Conservation (phyloP, 129 eudicot species). For the Rutidosis leptorrhynchoides region DNA sequence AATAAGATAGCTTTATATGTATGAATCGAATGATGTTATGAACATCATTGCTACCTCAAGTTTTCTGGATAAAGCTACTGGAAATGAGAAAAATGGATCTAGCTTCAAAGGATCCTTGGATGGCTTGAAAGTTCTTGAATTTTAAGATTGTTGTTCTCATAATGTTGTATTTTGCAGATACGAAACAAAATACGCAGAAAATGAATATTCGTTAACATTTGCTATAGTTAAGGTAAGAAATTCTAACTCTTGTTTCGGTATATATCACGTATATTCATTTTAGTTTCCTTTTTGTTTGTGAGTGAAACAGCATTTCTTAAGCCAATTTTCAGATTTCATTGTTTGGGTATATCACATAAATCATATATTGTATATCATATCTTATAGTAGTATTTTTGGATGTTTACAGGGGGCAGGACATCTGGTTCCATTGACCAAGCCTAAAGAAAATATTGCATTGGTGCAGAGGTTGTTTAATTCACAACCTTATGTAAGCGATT, state of each 20-base stretch:
- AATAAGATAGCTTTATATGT: no score
- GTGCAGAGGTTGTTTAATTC: neutral
- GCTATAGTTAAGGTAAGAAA: slow-evolving; percentile 16
- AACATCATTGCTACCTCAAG: no score
- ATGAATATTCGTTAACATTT: slow-evolving; percentile 16
- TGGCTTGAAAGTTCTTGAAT: no score
- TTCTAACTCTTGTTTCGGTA: neutral
- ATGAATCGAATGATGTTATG: no score
- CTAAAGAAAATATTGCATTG: slow-evolving; percentile 1
- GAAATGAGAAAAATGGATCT: no score
- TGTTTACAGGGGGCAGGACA: slow-evolving; percentile 17
- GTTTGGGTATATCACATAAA: neutral
- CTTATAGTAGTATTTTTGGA: neutral
- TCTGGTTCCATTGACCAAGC: slow-evolving; percentile 2
- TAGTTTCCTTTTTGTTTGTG: neutral
- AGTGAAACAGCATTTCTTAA: neutral
- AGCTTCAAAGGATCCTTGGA: no score
- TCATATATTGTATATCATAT: neutral
- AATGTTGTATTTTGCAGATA: slow-evolving; percentile 1
- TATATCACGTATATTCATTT: no score
- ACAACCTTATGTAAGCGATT: slow-evolving; percentile 3
- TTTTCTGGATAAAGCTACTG: no score
- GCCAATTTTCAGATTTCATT: neutral
- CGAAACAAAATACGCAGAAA: neutral
- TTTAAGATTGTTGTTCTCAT: neutral